A percentile compares a stretch with the other conserved stretches of the same genome.
Conservation (phyloP, 129 eudicot genomes). For the Flaveria bidentis region DNA sequence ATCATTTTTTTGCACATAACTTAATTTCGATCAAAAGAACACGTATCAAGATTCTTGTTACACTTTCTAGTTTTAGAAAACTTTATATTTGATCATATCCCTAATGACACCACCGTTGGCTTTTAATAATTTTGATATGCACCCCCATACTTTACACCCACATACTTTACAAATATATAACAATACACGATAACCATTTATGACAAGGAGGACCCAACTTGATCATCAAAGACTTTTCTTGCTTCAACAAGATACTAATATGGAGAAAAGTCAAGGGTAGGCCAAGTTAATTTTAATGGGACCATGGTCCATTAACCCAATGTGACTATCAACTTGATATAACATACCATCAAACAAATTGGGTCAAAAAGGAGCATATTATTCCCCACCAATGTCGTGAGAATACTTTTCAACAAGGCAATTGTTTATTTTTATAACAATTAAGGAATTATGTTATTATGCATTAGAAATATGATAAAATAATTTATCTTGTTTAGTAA, state of each 20-base stretch:
- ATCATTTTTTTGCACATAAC: too few relatives aligned
- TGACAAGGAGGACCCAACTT: background rate
- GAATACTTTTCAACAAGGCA: background rate
- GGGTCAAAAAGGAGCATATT: conserved; percentile 31
- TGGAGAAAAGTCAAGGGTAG: background rate
- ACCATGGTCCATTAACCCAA: conserved; percentile 21
- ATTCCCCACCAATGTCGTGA: conserved; percentile 25
- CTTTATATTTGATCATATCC: too few relatives aligned
- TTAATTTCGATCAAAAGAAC: too few relatives aligned
- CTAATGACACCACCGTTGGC: too few relatives aligned
- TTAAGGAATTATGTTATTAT: background rate
- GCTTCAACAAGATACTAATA: background rate
- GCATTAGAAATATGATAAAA: background rate
- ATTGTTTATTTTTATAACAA: background rate
- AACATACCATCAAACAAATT: conserved; percentile 24
- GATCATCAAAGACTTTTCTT: background rate
- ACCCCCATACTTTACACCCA: too few relatives aligned
- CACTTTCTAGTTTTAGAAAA: too few relatives aligned
- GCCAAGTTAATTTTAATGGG: background rate
- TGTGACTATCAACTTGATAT: conserved; percentile 34
- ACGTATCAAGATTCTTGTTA: too few relatives aligned
- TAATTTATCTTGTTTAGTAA: too few relatives aligned
- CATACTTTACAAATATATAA: too few relatives aligned
- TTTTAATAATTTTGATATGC: too few relatives aligned
- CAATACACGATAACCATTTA: background rate